Evolutionary conservation across 1,284 basidiomycete genomes (phyloP), one percentile per base, ranked within the genome.

Genomic region (Stygiomarasmius scandens): DNA sequence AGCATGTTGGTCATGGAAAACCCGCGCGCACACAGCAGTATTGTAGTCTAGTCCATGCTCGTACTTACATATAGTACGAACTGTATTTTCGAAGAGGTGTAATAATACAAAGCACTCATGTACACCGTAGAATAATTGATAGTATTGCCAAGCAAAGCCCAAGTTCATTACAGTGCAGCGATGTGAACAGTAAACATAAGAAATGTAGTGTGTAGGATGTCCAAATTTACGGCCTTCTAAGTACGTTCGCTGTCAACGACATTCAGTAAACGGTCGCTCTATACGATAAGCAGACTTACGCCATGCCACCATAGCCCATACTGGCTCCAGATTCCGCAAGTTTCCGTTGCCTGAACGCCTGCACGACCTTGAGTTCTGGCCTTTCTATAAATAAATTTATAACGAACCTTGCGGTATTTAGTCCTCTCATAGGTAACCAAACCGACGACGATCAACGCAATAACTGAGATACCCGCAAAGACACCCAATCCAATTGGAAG

Each of bases 341-440:
- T 72, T 85, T 87, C 65, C 85, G 81, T 73, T 85, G 80, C 64
- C 90, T 79, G 82, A 92, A 93, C 58, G 83, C 80, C 89, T 91
- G 62, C 44, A 55, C 47, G 20, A 51, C 46, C n/a, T 61, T 55
- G 61, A 46, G 41, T 10, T 14, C 36, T 22, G 22, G 52, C n/a
- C 29, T 50, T 22, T 46, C 47, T 41, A 14, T 44, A 8, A 27
- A 49, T 44, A 54, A 12, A 19, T 43, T 44, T 16, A 59, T 49
- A 38, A 74, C 79, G 51, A 54, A 89, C 89, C 82, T 84, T 90
- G 77, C 90, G 86, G 69, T 90, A 89, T 71, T 87, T 90, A 27
- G 89, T 86, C 52, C 91, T 81, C 77, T 93, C 90, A 67, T 87
- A 91, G 22, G 90, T 93, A 58, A 92, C 90, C 66, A 91, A 74